Evolutionary conservation across 164 flowering plant genomes (phyloP), one percentile per base, ranked within the genome.

Genomic region (Aristolochia fimbriata): DNA sequence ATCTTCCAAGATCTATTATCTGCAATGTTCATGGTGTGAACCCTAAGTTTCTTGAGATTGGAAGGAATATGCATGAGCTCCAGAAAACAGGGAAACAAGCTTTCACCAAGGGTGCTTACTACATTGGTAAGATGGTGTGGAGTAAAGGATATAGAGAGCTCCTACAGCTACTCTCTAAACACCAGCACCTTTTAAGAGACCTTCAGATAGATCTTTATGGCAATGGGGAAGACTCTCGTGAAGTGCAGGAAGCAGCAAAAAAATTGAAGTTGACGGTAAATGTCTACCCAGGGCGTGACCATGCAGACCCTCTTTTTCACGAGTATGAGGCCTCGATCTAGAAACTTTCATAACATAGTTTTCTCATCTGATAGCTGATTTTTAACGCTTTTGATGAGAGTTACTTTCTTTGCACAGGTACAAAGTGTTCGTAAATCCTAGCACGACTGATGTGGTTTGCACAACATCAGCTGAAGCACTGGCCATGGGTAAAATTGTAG

Each of bases 91-190:
- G 81, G 51, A 31, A 57, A 8, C 80, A 68, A 41, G 77, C 86
- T 23, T 88, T 87, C 63, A 63, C 76, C 12, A 86, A 84, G 74
- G 93, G 91, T 51, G 85, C 85, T 12, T 94, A 91, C 75, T 94
- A 83, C 62, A 94, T 91, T 37, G 96, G 97, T n/a, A 91, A 94
- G 70, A 91, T 88, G 97, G 77, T 91, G 41, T 91, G 97, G 97
- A 83, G 74, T 78, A 88, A 91, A 77, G 97, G 99, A 64, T 91
- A 91, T 72, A 83, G 58, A 69, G 99, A 88, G 71, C 83, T 94
- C 12, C 80, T 91, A 55, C 74, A 81, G 55, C 94, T 90, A 51
- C 86, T 93, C 30, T 51, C 33, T 47, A 66, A 78, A 56, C 77
- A 87, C 75, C 93, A 88, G 68, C 78, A 77, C 61, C 85, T 91